Conservation (phyloP, 2,329 filamentous ascomycete genomes). For the Cladosporium austrohemisphaericum region DNA sequence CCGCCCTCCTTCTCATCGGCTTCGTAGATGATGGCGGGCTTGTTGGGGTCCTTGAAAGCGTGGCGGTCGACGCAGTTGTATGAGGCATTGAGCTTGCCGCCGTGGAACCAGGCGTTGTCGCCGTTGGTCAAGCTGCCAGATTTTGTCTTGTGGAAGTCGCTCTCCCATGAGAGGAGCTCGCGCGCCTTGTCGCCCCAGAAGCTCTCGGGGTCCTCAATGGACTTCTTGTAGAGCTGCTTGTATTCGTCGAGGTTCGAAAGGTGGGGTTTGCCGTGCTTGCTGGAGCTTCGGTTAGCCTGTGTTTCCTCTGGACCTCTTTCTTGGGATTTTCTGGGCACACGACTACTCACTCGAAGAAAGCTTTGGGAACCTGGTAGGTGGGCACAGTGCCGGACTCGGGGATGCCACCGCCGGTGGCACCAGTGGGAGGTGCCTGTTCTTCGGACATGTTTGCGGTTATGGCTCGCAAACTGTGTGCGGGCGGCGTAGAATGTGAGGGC, state of each 20-base stretch:
- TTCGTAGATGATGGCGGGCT: constrained; percentile 97
- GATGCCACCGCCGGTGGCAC: constrained; percentile 58
- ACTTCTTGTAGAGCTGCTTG: constrained; percentile 68
- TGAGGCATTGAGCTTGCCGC: constrained; percentile 88
- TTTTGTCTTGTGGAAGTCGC: constrained; percentile 86
- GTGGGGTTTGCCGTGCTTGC: constrained; percentile 60
- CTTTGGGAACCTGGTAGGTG: constrained; percentile 62
- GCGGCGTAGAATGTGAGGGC: background rate
- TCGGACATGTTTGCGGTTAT: constrained; percentile 40
- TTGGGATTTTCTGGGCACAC: background rate
- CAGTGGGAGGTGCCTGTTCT: constrained; percentile 37
- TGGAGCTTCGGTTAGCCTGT: constrained; percentile 26
- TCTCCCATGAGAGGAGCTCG: constrained; percentile 84
- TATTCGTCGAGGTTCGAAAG: constrained; percentile 59
- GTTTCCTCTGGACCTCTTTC: background rate
- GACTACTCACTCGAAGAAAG: constrained; percentile 44
- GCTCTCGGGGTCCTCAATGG: constrained; percentile 79
- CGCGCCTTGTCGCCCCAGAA: constrained; percentile 88
- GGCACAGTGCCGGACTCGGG: constrained; percentile 73
- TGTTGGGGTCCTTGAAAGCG: constrained; percentile 89
- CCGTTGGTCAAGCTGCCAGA: constrained; percentile 72
- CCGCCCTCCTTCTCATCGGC: constrained; percentile 86
- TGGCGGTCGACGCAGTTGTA: constrained; percentile 98
- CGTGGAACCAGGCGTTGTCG: constrained; percentile 90
- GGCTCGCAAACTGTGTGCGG: background rate